These are phyloP conservation scores for Lyophyllum decastes DNA, from an alignment of 768 basidiomycete species.

Conservation along the genomic window DNA sequence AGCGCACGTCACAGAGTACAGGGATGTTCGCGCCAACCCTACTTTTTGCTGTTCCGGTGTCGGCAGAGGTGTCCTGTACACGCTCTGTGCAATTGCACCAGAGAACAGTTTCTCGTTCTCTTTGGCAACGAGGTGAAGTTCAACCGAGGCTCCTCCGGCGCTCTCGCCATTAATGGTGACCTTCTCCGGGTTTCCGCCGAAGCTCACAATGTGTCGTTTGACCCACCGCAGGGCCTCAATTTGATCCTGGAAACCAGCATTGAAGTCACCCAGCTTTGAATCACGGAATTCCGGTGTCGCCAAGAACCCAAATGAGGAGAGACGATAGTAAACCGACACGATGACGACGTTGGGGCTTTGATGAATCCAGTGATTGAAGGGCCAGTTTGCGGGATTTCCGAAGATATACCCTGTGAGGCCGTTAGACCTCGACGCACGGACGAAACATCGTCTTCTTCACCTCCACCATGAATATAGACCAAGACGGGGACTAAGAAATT, in stretches of 20 bases:
- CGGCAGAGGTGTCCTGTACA: slow-evolving; percentile 53
- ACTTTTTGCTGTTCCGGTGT: slow-evolving; percentile 55
- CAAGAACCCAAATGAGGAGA: slow-evolving; percentile 66
- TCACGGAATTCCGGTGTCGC: slow-evolving; percentile 47
- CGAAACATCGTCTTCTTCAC: slow-evolving; percentile 17
- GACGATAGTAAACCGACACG: slow-evolving; percentile 67
- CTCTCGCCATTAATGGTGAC: slow-evolving; percentile 67
- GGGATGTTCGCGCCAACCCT: slow-evolving; percentile 2
- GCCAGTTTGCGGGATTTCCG: slow-evolving; percentile 67
- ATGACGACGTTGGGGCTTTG: slow-evolving; percentile 63
- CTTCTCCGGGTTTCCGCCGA: slow-evolving; percentile 61
- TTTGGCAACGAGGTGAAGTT: slow-evolving; percentile 57
- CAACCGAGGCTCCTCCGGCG: slow-evolving; percentile 56
- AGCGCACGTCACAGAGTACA: not conserved
- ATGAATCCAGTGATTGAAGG: slow-evolving; percentile 66
- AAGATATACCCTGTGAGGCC: slow-evolving; percentile 46
- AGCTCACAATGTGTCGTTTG: slow-evolving; percentile 56
- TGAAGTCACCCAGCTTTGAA: slow-evolving; percentile 30
- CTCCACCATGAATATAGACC: slow-evolving; percentile 53
- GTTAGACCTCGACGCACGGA: not conserved
- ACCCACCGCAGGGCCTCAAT: slow-evolving; percentile 67
- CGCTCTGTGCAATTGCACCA: slow-evolving; percentile 63
- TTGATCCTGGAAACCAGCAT: slow-evolving; percentile 44
- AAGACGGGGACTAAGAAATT: slow-evolving; percentile 41
- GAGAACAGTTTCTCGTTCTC: slow-evolving; percentile 43